Base-by-base conservation (phyloP, 75 land plant genomes). In the Chamaecyparis obtusa region DNA sequence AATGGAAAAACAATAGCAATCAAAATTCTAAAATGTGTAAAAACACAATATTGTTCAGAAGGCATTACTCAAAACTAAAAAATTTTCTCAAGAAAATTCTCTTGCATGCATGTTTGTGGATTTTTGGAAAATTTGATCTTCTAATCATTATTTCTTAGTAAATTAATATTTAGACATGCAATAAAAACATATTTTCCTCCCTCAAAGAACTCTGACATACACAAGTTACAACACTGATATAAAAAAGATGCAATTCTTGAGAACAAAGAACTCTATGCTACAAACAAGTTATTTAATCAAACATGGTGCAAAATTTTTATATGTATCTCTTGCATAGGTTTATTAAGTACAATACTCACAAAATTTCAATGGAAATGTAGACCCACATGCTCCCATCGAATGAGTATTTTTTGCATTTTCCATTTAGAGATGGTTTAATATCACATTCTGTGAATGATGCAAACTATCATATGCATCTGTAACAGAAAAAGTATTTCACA, bases 291-390 rank as follows among this genome's bases (percentile, higher is more conserved):
- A 78, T 43, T 37, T 78, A 78, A 78, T 78, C 81, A 78, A 78
- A 78, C 39, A 78, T 6, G 46, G 8, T 78, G 43, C 27, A 19
- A 39, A 78, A 78, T 21, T 30, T 49, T 86, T 81, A 88, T 8
- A 77, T 87, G 17, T 90, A 89, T 81, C 94, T 87, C 90, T 93
- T 93, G 36, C 81, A 92, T 88, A 32, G 99, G 97, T 90, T 95
- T 97, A 88, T 97, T 96, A 57, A 97, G 92, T 48, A 95, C 99
- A 85, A 96, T 95, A 32, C 97, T 97, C 82, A 96, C 96, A 87
- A 86, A 96, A 87, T 97, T 97, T 48, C 96, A 92, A 35, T 92
- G 91, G 82, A 96, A 97, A 94, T 49, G 99, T 96, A 81, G 93
- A 85, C 37, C 99, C 97, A 46, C 96, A 91, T 41, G 94, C 99